phyloP scores from a whole-genome alignment of 768 basidiomycete species.

The Amanita subjunquillea region DNA sequence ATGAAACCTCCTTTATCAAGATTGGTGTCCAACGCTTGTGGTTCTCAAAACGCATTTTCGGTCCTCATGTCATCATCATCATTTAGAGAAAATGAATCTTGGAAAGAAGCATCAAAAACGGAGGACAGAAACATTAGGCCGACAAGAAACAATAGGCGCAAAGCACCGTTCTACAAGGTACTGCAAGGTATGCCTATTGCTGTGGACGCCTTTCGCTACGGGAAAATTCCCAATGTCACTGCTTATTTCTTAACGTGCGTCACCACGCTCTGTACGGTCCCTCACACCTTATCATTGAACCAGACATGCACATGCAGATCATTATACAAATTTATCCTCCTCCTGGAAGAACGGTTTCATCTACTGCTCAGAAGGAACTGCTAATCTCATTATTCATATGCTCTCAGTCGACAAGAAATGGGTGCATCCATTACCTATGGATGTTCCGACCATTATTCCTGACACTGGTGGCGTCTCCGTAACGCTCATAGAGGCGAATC shows the following conservation, averaged over 20 bases:
- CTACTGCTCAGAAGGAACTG: conserved; percentile 92
- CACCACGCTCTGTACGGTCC: background rate
- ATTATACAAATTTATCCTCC: conserved; percentile 86
- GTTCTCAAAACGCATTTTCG: conserved; percentile 43
- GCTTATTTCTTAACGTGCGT: conserved; percentile 86
- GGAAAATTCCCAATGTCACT: conserved; percentile 77
- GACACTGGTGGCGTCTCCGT: conserved; percentile 79
- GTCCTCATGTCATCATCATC: conserved; percentile 85
- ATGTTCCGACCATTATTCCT: conserved; percentile 65
- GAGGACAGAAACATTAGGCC: conserved; percentile 39
- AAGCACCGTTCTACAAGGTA: conserved; percentile 93
- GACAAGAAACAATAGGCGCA: conserved; percentile 43
- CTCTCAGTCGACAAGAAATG: conserved; percentile 82
- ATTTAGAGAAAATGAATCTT: conserved; percentile 67
- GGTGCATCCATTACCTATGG: conserved; percentile 81
- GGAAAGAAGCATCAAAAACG: conserved; percentile 65
- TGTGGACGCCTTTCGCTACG: conserved; percentile 96
- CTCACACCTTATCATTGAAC: conserved; percentile 7
- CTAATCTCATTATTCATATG: conserved; percentile 87
- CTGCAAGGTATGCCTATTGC: conserved; percentile 96
- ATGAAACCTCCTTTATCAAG: background rate
- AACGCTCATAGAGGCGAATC: conserved; percentile 96
- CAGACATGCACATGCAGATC: conserved; percentile 95
- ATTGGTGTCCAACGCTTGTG: background rate
- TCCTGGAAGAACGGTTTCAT: conserved; percentile 89